A percentile compares a stretch with the other conserved stretches of the same genome.
Evolutionary conservation across 176 grass and related monocot genomes (phyloP).

Genomic region (Musa troglodytarum): DNA sequence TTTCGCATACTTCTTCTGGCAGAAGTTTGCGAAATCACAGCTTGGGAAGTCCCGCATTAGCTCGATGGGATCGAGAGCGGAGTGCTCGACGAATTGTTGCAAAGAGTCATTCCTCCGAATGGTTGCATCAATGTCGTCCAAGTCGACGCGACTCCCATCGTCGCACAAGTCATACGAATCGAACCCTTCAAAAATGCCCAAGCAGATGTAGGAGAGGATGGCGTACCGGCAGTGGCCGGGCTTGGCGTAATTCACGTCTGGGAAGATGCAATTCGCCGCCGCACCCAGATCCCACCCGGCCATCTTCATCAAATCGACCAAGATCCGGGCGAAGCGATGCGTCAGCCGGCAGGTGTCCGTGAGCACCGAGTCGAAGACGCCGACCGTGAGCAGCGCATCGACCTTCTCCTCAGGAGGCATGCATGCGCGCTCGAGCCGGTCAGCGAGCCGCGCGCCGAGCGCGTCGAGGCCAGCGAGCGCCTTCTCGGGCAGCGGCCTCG

Average conservation of each 20-base stretch:
- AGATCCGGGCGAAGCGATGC: constrained; percentile 66
- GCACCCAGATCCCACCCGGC: constrained; percentile 60
- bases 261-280: constrained; percentile 55
- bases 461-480: constrained; percentile 37
- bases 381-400: constrained; percentile 62
- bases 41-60: constrained; percentile 46
- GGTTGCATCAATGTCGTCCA: constrained; percentile 29
- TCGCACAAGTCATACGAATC: constrained; percentile 53
- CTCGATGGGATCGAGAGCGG: constrained; percentile 65
- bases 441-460: constrained; percentile 38
- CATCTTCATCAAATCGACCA: constrained; percentile 50
- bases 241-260: constrained; percentile 67
- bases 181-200: constrained; percentile 78
- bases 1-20: constrained; percentile 63
- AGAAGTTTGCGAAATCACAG: constrained; percentile 74
- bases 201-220: constrained; percentile 70
- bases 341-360: constrained; percentile 68
- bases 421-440: constrained; percentile 71
- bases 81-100: constrained; percentile 89
- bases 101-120: constrained; percentile 54
- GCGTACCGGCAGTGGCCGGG: constrained; percentile 60
- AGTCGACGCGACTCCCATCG: not conserved
- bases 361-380: constrained; percentile 91
- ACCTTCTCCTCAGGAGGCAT: constrained; percentile 54
- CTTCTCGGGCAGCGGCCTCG: constrained; percentile 38